Base-by-base conservation (phyloP, 2,329 filamentous ascomycete species). In the Epichloe sp. region DNA sequence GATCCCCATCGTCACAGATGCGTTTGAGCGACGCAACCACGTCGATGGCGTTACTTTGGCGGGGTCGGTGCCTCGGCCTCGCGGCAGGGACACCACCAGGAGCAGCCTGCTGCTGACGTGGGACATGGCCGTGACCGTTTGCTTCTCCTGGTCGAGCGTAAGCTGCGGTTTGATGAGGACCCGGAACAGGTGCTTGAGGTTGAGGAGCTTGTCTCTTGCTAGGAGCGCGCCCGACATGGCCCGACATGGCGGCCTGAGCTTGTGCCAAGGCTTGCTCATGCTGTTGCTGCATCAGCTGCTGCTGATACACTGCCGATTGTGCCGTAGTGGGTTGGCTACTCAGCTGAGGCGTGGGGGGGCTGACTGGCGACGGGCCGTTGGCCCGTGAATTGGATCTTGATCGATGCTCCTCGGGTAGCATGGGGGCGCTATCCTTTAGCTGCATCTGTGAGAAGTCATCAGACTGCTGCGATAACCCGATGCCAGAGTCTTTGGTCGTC, bases 1-100 rank as follows among this genome's bases (percentile, higher is more conserved):
- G 93, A 63, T 98, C 91, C 46, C 86, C 88, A 49, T 88, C 82
- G 21, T 83, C 90, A 66, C 93, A 97, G 56, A 98, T 97, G 35
- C 86, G 81, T 66, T 89, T 88, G 49, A 98, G 76, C 17, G 87
- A 83, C 19, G 82, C 79, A 40, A 94, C 78, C 51, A 98, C 86
- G 62, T 98, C 91, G 51, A 88, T 77, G 44, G 79, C 82, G 57
- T 80, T 87, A 65, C 85, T 94, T 63, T 90, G 87, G 45, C 89
- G 82, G 41, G 82, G 75, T 50, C 88, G 79, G 60, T 90, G 86
- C 54, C 90, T 81, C 19, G 87, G 85, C 49, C 90, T 76, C 15
- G 85, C 75, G 42, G 69, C 69, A 56, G 82, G 72, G 17, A 65
- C 68, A 8, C 62, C 67, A 36, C 66, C 65, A 21, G 54, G 57